Evolutionary conservation across 1,284 basidiomycete species (phyloP).

Genomic region (Rhodotorula sp.): DNA sequence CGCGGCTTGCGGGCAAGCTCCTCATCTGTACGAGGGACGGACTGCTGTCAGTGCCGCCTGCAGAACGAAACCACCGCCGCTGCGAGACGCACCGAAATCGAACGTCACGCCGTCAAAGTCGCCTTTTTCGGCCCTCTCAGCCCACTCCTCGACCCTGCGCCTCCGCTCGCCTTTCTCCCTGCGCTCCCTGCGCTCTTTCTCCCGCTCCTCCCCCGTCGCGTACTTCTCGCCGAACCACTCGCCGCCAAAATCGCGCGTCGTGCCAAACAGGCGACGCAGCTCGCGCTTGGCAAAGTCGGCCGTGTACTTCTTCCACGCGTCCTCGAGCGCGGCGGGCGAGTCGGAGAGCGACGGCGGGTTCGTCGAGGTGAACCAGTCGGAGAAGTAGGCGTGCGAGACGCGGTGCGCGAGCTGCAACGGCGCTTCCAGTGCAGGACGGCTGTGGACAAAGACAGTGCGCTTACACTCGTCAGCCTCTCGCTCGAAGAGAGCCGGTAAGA

Average conservation of each 20-base stretch:
- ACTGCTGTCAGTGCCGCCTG: not conserved
- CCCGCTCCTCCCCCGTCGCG: constrained; percentile 69
- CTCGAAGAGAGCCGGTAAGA: no score
- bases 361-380: constrained; percentile 43
- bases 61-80: no score
- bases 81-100: constrained; percentile 48
- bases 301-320: constrained; percentile 46
- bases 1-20: constrained; percentile 8
- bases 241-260: constrained; percentile 20
- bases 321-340: constrained; percentile 41
- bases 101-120: constrained; percentile 69
- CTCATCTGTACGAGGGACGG: not conserved
- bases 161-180: constrained; percentile 74
- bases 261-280: constrained; percentile 28
- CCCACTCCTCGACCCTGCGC: constrained; percentile 68
- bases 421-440: constrained; percentile 35
- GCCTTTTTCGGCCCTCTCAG: constrained; percentile 75
- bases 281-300: constrained; percentile 33
- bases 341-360: constrained; percentile 30
- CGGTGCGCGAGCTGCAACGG: constrained; percentile 43
- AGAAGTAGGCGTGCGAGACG: constrained; percentile 45
- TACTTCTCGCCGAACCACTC: constrained; percentile 94
- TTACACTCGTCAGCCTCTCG: not conserved
- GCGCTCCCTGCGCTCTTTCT: constrained; percentile 69
- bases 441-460: constrained; percentile 14